Base-by-base conservation (phyloP, 202 grass and related monocot genomes). In the Bolboschoenoplectus hybrid region DNA sequence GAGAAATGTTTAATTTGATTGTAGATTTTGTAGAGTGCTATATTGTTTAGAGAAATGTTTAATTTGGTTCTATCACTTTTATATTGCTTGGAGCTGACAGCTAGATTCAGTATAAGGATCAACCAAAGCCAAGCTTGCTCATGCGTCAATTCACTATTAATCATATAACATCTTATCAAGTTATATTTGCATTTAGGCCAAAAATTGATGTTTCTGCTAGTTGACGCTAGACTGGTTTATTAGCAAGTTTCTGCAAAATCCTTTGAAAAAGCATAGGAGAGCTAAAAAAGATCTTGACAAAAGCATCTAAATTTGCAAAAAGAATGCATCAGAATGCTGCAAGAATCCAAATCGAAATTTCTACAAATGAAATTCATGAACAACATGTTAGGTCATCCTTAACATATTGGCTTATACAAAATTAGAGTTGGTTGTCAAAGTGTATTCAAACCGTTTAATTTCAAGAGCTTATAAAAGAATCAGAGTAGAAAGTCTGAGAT, bases 301-400 rank as follows among this genome's bases (percentile, higher is more conserved):
- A 77, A 76, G 35, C 11, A 26, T 8, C 10, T 61, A 45, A 50
- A 85, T 71, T 57, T 53, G 32, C 60, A 56, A 87, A 74, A 78
- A 76, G 10, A 56, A 50, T 38, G 34, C 12, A 16, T 39, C 12
- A 78, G 32, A 57, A 16, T 56, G 32, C 20, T 8, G 51, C 10
- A 6, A 32, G 14, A 35, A 56, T 16, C 32, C 49, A 78, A 78
- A 56, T 56, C 57, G 74, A 78, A 56, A 36, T 56, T 35, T 17
- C 74, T 36, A 38, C 5, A 39, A 78, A 78, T 78, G 26, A 6
- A 57, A 78, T 49, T 78, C 49, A 14, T 55, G 26, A 78, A 17
- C 13, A 14, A 56, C 26, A 78, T 56, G 74, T 32, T 12, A 57
- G 32, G 4, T 78, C 32, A 14, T 78, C 12, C 12, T 78, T 78